A percentile compares a stretch with the other conserved stretches of the same genome.
These are phyloP conservation scores for Diphasiastrum complanatum DNA, from an alignment of 83 land plant species.

Conservation along the genomic window DNA sequence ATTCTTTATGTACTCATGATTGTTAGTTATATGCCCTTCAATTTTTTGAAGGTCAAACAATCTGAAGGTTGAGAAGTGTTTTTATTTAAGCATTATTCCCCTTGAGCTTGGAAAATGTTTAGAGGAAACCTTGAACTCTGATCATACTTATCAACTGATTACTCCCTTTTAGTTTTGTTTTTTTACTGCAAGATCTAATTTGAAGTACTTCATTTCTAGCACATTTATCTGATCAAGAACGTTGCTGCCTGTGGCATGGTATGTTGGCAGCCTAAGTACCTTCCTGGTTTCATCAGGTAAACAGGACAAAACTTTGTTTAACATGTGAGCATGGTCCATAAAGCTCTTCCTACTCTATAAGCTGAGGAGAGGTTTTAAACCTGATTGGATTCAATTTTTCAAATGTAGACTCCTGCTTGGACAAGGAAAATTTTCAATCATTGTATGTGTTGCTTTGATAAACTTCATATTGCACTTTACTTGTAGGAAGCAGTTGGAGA, in stretches of 20 bases:
- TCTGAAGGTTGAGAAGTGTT: no score
- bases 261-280: slow-evolving; percentile 80
- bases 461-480: no score
- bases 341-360: not conserved
- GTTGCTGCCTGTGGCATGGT: not conserved
- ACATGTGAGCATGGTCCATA: not conserved
- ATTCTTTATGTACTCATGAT: no score
- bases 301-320: slow-evolving; percentile 7
- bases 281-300: slow-evolving; percentile 87
- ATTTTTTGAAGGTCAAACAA: no score
- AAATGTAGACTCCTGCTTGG: slow-evolving; percentile 5
- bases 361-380: not conserved
- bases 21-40: no score
- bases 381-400: not conserved
- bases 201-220: not conserved
- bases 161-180: no score
- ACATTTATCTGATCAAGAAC: not conserved
- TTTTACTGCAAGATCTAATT: no score
- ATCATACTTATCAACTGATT: not conserved
- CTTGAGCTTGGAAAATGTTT: not conserved
- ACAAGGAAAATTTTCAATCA: not conserved
- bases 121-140: not conserved
- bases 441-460: not conserved
- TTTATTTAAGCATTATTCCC: not conserved
- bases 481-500: slow-evolving; percentile 76